Base-by-base conservation (phyloP, 2,329 filamentous ascomycete species). In the Sporothrix humicola region DNA sequence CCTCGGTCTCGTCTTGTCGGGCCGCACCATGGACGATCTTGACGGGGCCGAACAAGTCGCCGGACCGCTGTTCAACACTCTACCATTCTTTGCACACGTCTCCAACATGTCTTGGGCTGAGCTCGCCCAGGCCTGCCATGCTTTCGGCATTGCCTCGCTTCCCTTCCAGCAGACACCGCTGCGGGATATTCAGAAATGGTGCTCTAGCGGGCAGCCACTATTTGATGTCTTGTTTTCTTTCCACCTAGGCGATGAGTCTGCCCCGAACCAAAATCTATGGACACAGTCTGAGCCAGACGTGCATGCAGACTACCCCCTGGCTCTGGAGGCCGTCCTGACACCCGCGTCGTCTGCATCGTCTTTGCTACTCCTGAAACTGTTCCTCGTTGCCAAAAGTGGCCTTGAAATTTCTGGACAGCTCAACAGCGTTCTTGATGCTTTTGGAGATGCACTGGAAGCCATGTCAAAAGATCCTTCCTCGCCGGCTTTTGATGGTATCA, bases 211-310 rank as follows among this genome's bases (percentile, higher is more conserved):
- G 3, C 83, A 87, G 58, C 84, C 88, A 0, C 81, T 95, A 2
- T 97, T 98, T 78, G 92, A 97, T 74, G 91, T 87, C 0, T 83
- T 98, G 0, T 97, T 98, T 77, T 92, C 94, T 0, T 97, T 95
- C 79, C 92, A 97, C 78, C 85, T 87, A 78, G 7, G 56, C 10
- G 0, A 59, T 74, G 0, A 78, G 78, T 2, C 44, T 3, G n/a
- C 72, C 77, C 0, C 42, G 0, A 23, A 20, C 6, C 77, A n/a
- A 1, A 2, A 6, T 4, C 42, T 89, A 0, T 95, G 93, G 91
- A 82, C 81, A 0, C 78, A 87, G 10, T 74, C 86, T 1, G 84
- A 88, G 23, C 85, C 85, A 1, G 79, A 83, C 3, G 81, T 81
- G 2, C 80, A 84, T 13, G 85, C 89, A 0, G 92, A 95, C 76